These are phyloP conservation scores for Pulveroboletus sp. DNA, from an alignment of 768 basidiomycete genomes.

Conservation along the genomic window DNA sequence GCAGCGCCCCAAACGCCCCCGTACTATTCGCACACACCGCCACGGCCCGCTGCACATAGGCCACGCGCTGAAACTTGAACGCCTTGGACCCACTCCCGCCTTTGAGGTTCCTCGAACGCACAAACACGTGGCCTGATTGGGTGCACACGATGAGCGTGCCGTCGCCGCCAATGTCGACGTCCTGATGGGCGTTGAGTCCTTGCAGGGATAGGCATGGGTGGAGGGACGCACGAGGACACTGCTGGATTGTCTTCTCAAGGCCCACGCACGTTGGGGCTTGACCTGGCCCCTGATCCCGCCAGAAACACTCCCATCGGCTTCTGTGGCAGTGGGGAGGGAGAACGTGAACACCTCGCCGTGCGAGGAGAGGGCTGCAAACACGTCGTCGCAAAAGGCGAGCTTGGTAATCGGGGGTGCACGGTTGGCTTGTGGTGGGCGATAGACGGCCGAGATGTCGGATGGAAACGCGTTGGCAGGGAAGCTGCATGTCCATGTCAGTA, in stretches of 20 bases:
- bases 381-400: conserved; percentile 73
- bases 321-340: conserved; percentile 39
- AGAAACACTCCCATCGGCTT: conserved; percentile 19
- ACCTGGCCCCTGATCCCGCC: conserved; percentile 32
- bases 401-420: conserved; percentile 74
- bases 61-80: conserved; percentile 77
- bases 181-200: conserved; percentile 40
- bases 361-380: conserved; percentile 78
- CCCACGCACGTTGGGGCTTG: conserved; percentile 91
- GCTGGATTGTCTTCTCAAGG: conserved; percentile 80
- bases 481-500: conserved; percentile 30
- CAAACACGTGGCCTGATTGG: conserved; percentile 90
- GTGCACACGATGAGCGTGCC: conserved; percentile 91
- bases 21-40: conserved; percentile 82
- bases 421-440: conserved; percentile 76
- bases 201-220: not conserved
- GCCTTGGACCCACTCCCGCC: conserved; percentile 38
- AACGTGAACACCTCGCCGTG: conserved; percentile 95
- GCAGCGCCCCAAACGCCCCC: conserved; percentile 85
- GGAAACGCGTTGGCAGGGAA: conserved; percentile 81
- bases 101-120: conserved; percentile 60
- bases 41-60: conserved; percentile 81
- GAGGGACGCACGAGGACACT: conserved; percentile 60
- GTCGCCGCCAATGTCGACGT: conserved; percentile 86
- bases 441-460: conserved; percentile 62